Evolutionary conservation across 257 asterid species (phyloP), one percentile per base, ranked within the genome.

Genomic region (Lavandula angustifolia): DNA sequence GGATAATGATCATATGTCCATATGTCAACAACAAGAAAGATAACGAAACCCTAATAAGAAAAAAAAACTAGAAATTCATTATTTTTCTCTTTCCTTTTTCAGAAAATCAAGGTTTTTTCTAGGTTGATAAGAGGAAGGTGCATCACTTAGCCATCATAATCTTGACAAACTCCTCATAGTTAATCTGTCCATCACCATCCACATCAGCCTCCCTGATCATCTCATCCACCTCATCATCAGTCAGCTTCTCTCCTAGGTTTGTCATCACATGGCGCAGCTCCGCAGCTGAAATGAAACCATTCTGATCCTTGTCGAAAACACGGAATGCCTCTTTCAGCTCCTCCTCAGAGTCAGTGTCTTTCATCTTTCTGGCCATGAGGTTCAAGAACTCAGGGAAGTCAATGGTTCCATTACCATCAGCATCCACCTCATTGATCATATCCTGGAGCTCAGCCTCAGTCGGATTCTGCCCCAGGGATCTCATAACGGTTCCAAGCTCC

Each of bases 401-500:
- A 1, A 83, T 80, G 71, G 89, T 83, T 35, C 87, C 89, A 42
- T 80, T 83, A 5, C 89, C 89, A 76, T 83, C 87, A 1, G 89
- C 86, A 60, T 83, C 89, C 46, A 83, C 89, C 81, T 83, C 86
- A 35, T 83, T 83, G 14, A 83, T 83, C 89, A 80, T 83, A 55
- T 83, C 89, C 27, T 22, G 27, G 27, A 22, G 27, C 27, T 22
- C 27, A 22, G 27, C 27, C 27, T 22, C 27, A 22, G 89, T 83
- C 0, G 89, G 89, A 61, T 83, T 83, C 78, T 80, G 87, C 60
- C 89, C 89, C 29, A 84, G 60, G 6, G 89, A 84, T 69, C 89
- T 81, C 89, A 84, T 81, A 10, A 84, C 89, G 4, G 89, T 84
- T 14, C 87, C 89, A 10, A 84, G 89, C 77, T 84, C 89, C 81